Conservation (phyloP, 306 rosid species). For the Potentilla sterilis region DNA sequence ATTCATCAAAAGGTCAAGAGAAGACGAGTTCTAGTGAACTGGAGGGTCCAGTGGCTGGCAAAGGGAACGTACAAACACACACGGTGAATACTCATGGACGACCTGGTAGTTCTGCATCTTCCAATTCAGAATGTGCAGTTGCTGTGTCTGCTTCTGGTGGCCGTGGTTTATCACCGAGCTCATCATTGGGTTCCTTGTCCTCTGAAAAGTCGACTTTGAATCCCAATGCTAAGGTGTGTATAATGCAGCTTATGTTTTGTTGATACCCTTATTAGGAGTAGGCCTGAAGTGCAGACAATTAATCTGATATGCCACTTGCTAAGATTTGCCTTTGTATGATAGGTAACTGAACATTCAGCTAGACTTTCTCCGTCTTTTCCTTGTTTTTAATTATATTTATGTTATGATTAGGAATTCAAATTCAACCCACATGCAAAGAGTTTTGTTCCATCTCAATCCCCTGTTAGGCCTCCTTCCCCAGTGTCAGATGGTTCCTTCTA, state of each 20-base stretch:
- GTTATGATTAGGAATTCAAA: slow-evolving; percentile 74
- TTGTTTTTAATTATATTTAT: slow-evolving; percentile 2
- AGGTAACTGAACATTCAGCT: slow-evolving; percentile 2
- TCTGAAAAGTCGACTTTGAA: slow-evolving; percentile 75
- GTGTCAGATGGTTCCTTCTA: slow-evolving; percentile 80
- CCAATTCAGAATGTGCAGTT: slow-evolving; percentile 51
- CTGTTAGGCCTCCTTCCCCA: slow-evolving; percentile 83
- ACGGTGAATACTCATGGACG: slow-evolving; percentile 49
- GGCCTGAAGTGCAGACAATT: not conserved
- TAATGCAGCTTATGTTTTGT: slow-evolving; percentile 3
- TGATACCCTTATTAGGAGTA: not conserved
- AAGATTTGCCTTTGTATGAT: slow-evolving; percentile 8
- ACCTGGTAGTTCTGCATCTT: slow-evolving; percentile 58
- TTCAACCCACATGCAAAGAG: slow-evolving; percentile 95
- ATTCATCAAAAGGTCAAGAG: slow-evolving; percentile 41
- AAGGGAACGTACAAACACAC: slow-evolving; percentile 48
- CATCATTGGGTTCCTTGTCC: slow-evolving; percentile 76
- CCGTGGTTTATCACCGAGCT: slow-evolving; percentile 79
- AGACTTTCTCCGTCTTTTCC: not conserved
- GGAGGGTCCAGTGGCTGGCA: slow-evolving; percentile 39
- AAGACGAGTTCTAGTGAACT: slow-evolving; percentile 46
- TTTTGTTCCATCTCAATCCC: slow-evolving; percentile 66
- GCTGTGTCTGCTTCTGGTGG: slow-evolving; percentile 47
- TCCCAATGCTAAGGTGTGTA: slow-evolving; percentile 86
- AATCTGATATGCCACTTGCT: slow-evolving; percentile 5